Evolutionary conservation across 2,329 filamentous ascomycete species (phyloP).

Genomic region (Exophiala aquamarina): DNA sequence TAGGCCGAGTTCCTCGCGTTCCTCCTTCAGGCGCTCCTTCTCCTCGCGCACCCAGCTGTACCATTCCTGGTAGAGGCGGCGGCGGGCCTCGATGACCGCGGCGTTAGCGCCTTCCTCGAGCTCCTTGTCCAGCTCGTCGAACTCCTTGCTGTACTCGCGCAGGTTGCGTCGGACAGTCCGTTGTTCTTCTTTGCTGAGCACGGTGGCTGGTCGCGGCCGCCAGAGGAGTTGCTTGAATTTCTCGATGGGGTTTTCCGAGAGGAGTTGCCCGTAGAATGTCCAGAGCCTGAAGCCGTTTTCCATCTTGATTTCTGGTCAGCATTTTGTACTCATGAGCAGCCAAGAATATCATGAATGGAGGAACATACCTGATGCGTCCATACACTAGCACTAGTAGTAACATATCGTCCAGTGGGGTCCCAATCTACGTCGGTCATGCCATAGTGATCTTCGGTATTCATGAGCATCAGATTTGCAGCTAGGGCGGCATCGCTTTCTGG

Average conservation of each 20-base stretch:
- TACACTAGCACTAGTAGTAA: conserved; percentile 86
- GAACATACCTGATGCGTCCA: conserved; percentile 90
- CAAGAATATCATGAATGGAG: conserved; percentile 11
- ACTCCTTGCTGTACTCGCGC: conserved; percentile 89
- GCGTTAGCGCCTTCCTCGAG: conserved; percentile 92
- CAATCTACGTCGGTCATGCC: conserved; percentile 97
- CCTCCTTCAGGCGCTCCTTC: conserved; percentile 69
- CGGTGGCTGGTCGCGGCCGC: conserved; percentile 87
- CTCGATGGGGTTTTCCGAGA: conserved; percentile 88
- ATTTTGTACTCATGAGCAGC: conserved; percentile 3
- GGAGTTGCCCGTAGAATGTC: conserved; percentile 86
- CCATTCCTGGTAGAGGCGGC: conserved; percentile 85
- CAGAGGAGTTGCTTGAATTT: conserved; percentile 98
- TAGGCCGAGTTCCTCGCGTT: conserved; percentile 67
- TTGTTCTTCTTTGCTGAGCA: conserved; percentile 95
- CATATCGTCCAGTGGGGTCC: conserved; percentile 94
- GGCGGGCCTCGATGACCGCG: conserved; percentile 85
- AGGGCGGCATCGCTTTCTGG: conserved; percentile 90
- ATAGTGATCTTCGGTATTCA: conserved; percentile 93
- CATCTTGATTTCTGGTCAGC: conserved; percentile 66
- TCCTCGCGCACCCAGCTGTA: conserved; percentile 74
- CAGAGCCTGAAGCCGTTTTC: conserved; percentile 99
- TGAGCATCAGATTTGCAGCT: conserved; percentile 89
- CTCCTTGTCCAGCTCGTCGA: conserved; percentile 92
- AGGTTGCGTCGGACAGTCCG: conserved; percentile 98